Percentiles rank a stretch among this genome's conserved stretches.
Conservation (phyloP, 148 eudicot species). For the Oxyria digyna region DNA sequence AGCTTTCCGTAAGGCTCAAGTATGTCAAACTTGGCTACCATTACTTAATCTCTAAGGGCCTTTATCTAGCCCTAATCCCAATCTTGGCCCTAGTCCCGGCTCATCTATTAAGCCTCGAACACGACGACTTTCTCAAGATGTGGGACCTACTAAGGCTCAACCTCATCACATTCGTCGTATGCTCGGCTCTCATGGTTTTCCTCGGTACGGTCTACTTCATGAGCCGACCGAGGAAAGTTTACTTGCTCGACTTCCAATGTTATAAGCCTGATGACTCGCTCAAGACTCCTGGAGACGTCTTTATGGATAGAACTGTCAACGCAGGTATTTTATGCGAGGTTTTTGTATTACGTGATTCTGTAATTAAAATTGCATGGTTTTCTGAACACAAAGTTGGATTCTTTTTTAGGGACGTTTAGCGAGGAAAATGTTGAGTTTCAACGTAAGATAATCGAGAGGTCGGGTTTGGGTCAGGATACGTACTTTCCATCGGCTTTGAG, state of each 20-base stretch:
- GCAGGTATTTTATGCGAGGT: constrained; percentile 8
- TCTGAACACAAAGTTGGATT: not conserved
- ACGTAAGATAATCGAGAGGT: constrained; percentile 28
- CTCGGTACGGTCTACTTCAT: constrained; percentile 25
- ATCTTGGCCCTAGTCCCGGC: constrained; percentile 7
- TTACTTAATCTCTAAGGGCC: constrained; percentile 25
- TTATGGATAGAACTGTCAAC: constrained; percentile 19
- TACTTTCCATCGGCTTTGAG: constrained; percentile 30
- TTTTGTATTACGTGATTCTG: no score
- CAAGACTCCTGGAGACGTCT: constrained; percentile 20
- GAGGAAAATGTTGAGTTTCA: constrained; percentile 26
- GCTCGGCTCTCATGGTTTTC: constrained; percentile 18
- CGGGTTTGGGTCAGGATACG: constrained; percentile 33
- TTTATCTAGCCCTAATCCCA: constrained; percentile 24
- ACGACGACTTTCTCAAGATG: constrained; percentile 13
- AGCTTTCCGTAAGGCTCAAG: constrained; percentile 24
- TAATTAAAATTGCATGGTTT: no score
- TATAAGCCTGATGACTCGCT: constrained; percentile 21
- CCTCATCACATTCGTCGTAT: constrained; percentile 12
- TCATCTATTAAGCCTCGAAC: constrained; percentile 16
- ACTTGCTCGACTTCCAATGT: constrained; percentile 25
- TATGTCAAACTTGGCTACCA: constrained; percentile 37
- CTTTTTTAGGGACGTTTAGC: constrained; percentile 11
- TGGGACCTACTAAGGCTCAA: constrained; percentile 20
- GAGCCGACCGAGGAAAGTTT: constrained; percentile 32